Percentiles rank a stretch among this genome's conserved stretches.
These are phyloP conservation scores for Botrytis cinerea DNA, from an alignment of 2,329 filamentous ascomycete genomes.

Conservation along the genomic window DNA sequence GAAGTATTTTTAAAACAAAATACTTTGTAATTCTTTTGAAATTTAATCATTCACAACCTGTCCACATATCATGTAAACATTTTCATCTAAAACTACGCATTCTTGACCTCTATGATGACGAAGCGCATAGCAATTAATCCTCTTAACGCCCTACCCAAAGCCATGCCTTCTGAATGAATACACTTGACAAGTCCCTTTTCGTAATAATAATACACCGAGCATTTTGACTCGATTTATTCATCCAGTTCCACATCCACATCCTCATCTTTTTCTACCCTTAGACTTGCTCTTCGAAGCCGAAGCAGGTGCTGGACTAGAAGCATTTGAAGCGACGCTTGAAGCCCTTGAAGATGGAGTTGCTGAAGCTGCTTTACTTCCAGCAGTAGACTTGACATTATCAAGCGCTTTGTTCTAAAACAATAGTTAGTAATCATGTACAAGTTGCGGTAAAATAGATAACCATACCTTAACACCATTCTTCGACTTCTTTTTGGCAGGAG, in stretches of 20 bases:
- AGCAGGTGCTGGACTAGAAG: constrained; percentile 52
- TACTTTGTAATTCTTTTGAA: not conserved
- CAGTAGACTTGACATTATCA: constrained; percentile 76
- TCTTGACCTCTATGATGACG: not conserved
- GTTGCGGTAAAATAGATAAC: constrained; percentile 3
- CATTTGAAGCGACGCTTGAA: constrained; percentile 81
- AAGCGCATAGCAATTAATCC: not conserved
- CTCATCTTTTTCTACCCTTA: constrained; percentile 56
- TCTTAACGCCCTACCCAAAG: constrained; percentile 18
- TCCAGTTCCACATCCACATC: not conserved
- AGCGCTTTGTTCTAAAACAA: constrained; percentile 80
- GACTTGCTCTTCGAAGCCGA: constrained; percentile 45
- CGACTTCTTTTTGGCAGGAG: constrained; percentile 90
- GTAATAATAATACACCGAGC: constrained; percentile 16
- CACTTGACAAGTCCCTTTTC: constrained; percentile 6
- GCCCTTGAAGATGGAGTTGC: constrained; percentile 74
- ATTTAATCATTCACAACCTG: not conserved
- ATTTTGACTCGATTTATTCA: not conserved
- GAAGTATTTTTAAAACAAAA: not conserved
- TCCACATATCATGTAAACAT: constrained; percentile 16
- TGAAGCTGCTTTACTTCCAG: constrained; percentile 72
- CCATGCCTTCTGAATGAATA: constrained; percentile 16
- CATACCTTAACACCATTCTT: constrained; percentile 77
- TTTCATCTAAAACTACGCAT: constrained; percentile 12
- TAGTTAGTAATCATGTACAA: constrained; percentile 24